Conservation (phyloP, 2,329 filamentous ascomycete species). For the Verticillium nonalfalfae region DNA sequence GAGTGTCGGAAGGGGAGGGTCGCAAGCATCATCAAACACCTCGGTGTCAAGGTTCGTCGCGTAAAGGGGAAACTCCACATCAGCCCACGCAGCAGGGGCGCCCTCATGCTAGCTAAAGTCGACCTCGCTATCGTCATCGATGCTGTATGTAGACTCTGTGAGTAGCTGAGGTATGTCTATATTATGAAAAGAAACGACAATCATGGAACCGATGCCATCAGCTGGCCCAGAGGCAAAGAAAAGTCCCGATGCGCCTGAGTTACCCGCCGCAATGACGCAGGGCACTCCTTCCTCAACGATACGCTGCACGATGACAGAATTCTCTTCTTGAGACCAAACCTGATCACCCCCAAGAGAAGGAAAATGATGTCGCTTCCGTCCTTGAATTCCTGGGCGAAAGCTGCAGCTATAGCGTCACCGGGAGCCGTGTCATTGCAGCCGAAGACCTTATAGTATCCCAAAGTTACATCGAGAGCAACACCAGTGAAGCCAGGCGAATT, state of each 20-base stretch:
- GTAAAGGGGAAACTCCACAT: conserved; percentile 42
- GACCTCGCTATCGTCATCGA: conserved; percentile 24
- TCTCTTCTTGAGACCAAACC: conserved; percentile 47
- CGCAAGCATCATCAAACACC: conserved; percentile 43
- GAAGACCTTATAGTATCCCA: conserved; percentile 53
- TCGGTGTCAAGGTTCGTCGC: conserved; percentile 41
- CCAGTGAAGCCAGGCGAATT: conserved; percentile 50
- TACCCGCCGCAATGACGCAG: conserved; percentile 47
- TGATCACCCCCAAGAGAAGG: conserved; percentile 44
- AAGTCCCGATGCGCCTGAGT: conserved; percentile 36
- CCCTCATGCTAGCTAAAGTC: conserved; percentile 38
- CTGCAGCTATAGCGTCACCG: conserved; percentile 52
- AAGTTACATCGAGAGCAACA: conserved; percentile 46
- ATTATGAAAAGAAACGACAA: conserved; percentile 46
- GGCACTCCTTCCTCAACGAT: conserved; percentile 48
- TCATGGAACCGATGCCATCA: conserved; percentile 37
- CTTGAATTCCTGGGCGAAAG: conserved; percentile 54
- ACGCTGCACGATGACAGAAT: conserved; percentile 41
- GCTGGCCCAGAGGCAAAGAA: conserved; percentile 44
- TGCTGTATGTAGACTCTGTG: conserved; percentile 31
- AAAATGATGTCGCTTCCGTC: conserved; percentile 52
- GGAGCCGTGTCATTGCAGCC: conserved; percentile 43
- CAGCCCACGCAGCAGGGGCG: conserved; percentile 32
- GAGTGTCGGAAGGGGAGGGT: conserved; percentile 44
- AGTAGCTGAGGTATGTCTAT: conserved; percentile 32